Evolutionary conservation across 192 early-diverging fungal species (phyloP), one percentile per base, ranked within the genome.

Genomic region (Linnemannia exigua): DNA sequence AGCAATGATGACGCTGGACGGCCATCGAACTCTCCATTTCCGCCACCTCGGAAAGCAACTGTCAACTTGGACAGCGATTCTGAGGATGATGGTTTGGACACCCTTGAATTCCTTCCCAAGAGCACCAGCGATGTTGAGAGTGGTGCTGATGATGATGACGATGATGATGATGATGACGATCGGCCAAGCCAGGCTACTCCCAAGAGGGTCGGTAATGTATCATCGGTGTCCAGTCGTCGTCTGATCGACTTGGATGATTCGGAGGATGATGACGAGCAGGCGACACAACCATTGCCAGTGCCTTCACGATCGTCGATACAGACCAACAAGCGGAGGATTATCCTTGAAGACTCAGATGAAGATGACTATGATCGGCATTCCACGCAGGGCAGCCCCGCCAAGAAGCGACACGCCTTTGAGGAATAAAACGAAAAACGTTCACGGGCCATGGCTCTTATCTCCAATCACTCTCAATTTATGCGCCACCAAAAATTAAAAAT

Each of bases 321-420:
- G 41, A 52, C 75, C 31, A 66, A 74, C 17, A 85, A 85, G 46
- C 35, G 83, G 38, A 67, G 77, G 51, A 76, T 79, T 31, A 76
- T 85, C 11, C 46, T 78, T 31, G 76, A 67, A 4, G 83, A 79
- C 69, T 85, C 83, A n/a, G 83, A 85, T 14, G 81, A 77, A 19
- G 82, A 84, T 11, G 76, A 77, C 16, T 75, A 68, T 33, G 71
- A 67, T 4, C 15, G 15, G 1, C 25, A 41, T n/a, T 11, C 25
- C 28, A 51, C 73, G 14, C 33, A 44, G 11, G 69, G 25, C 20
- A 58, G 50, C 50, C 80, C 80, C 28, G 80, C 74, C 0, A 81
- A 68, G 31, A 81, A 76, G 71, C 75, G 70, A 67, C 35, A 48
- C 31, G 74, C 74, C 1, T 52, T 80, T 46, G 79, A 81, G 20